Conservation (phyloP, 2,329 filamentous ascomycete species). For the Aspergillus hiratsukae region DNA sequence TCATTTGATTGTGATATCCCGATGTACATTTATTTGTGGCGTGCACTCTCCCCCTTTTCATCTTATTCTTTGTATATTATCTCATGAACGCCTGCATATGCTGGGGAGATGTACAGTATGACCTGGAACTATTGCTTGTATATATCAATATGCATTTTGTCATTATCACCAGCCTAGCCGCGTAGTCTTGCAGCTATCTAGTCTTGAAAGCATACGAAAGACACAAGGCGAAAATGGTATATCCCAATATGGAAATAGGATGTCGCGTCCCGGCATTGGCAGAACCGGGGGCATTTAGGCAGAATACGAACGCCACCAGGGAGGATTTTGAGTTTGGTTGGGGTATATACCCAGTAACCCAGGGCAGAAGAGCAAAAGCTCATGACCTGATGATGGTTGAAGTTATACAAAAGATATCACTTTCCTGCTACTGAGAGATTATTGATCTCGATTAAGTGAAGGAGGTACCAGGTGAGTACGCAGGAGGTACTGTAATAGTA, state of each 20-base stretch:
- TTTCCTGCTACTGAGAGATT: no score
- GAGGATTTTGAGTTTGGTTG: neutral
- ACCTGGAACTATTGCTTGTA: neutral
- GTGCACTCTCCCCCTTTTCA: neutral
- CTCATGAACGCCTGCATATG: neutral
- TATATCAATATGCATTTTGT: neutral
- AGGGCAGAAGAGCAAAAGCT: no score
- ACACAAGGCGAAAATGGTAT: no score
- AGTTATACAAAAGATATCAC: no score
- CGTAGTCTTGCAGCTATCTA: no score
- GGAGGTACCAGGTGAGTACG: neutral
- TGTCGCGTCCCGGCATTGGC: neutral
- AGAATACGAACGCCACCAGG: conserved; percentile 3
- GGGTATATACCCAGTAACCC: neutral
- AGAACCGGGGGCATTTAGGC: conserved; percentile 10
- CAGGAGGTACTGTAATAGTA: neutral
- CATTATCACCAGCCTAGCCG: neutral
- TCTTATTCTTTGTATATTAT: neutral
- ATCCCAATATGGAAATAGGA: neutral
- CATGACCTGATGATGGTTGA: no score
- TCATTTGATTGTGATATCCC: conserved; percentile 3
- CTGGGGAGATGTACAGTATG: neutral
- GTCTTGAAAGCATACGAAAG: neutral
- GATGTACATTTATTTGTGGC: conserved; percentile 5
- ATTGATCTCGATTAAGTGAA: no score